Evolutionary conservation across 345 rosid genomes (phyloP), one percentile per base, ranked within the genome.

Genomic region (Bruguiera parviflora): DNA sequence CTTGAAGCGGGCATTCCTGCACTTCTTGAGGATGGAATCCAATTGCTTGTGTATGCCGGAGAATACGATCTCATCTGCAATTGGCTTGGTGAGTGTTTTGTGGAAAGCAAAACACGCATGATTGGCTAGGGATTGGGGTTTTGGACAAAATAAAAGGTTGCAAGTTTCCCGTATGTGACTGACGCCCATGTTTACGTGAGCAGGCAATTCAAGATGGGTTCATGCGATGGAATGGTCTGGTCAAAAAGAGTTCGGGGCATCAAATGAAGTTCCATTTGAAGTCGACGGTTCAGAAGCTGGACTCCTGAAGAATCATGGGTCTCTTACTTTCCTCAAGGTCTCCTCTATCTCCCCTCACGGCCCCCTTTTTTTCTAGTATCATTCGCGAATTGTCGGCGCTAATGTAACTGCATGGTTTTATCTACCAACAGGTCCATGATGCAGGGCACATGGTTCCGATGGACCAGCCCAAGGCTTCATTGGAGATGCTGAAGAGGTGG

Each of bases 361-460:
- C 33, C 27, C 5, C 22, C 11, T 11, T 8, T 18, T 49, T 9
- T 13, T 16, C n/a, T 21, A 2, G 11, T 32, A 16, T 19, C 55
- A 18, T 37, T 51, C 22, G 53, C 2, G 5, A 5, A 8, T 47
- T 19, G 58, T 18, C 35, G 8, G 49, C 64, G 37, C 73, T 80
- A 33, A 82, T 22, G 16, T 32, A 7, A 25, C 63, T 61, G 71
- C 60, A 10, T 53, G 63, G 16, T 56, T 70, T 33, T 35, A 68
- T 75, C 15, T 35, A 37, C 18, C 24, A 72, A 71, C 84, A 95
- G 96, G 96, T 92, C 57, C 92, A 78, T 3, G 85, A 95, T 70
- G 96, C 99, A 1, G 96, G 99, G 77, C 99, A 95, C 80, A 92
- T 95, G 99, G 96, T 92, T 73, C 99, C 99, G 0, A 95, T 92